A percentile compares a stretch with the other conserved stretches of the same genome.
phyloP scores from a whole-genome alignment of 192 early-diverging fungal species.

The Geranomyces variabilis region DNA sequence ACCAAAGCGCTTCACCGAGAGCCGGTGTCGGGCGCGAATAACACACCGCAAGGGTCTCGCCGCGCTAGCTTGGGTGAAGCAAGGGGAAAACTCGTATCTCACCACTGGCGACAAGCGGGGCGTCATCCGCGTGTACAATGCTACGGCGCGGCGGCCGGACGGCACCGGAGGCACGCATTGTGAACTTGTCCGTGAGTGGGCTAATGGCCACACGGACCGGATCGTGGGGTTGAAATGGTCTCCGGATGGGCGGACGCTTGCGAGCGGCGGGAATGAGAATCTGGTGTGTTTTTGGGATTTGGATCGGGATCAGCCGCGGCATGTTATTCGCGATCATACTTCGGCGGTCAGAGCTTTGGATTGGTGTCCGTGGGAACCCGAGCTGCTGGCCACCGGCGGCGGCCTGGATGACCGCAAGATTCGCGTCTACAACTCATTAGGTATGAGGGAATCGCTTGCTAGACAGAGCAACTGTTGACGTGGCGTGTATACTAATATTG shows the following conservation, averaged over 20 bases:
- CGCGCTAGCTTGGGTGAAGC: conserved; percentile 74
- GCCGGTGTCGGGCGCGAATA: conserved; percentile 66
- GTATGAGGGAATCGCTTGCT: not conserved
- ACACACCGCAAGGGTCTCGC: conserved; percentile 72
- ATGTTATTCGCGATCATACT: conserved; percentile 42
- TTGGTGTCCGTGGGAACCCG: conserved; percentile 90
- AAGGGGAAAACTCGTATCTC: conserved; percentile 53
- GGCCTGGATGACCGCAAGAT: conserved; percentile 55
- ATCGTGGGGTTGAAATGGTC: conserved; percentile 54
- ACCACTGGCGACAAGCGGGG: conserved; percentile 80
- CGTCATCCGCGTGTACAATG: conserved; percentile 84
- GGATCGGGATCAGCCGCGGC: conserved; percentile 29
- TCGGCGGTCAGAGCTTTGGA: conserved; percentile 79
- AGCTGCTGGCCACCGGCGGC: conserved; percentile 59
- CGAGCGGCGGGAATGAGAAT: conserved; percentile 64
- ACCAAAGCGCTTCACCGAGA: conserved; percentile 4
- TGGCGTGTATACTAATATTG: not conserved
- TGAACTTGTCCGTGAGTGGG: conserved; percentile 21
- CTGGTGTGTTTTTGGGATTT: conserved; percentile 62
- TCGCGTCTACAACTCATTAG: conserved; percentile 55
- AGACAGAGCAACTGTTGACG: too few relatives aligned
- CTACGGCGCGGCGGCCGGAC: conserved; percentile 38
- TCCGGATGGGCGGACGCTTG: conserved; percentile 49
- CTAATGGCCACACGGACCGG: conserved; percentile 62
- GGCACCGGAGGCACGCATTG: conserved; percentile 16